A percentile compares a stretch with the other conserved stretches of the same genome.
Conservation (phyloP, 768 basidiomycete species). For the Pulveroboletus frians region DNA sequence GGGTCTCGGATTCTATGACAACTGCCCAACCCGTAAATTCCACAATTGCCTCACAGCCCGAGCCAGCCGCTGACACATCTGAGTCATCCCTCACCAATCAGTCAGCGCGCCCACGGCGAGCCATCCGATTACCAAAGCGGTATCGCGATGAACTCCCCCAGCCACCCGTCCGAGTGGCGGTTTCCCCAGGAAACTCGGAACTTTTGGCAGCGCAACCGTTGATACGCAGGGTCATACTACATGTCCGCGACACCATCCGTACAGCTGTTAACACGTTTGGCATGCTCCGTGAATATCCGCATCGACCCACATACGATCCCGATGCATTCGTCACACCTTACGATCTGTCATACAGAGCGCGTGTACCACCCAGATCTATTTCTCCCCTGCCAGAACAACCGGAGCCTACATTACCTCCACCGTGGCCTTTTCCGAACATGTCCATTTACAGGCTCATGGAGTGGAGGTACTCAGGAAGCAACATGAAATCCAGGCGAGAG, state of each 20-base stretch:
- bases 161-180: background rate
- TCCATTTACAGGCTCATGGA: background rate
- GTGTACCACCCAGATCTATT: background rate
- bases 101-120: background rate
- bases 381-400: background rate
- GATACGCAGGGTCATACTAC: background rate
- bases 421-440: background rate
- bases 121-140: background rate
- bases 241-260: background rate
- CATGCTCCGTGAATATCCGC: background rate
- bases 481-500: background rate
- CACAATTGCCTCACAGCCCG: too few relatives aligned
- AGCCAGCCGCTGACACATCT: too few relatives aligned
- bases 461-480: background rate
- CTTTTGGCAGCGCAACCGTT: background rate
- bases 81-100: too few relatives aligned
- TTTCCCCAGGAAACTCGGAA: background rate
- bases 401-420: background rate
- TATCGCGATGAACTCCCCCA: background rate
- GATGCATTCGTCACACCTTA: background rate
- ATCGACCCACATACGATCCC: background rate
- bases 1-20: too few relatives aligned
- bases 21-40: too few relatives aligned
- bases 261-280: background rate
- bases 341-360: background rate